These are phyloP conservation scores for Flaveria sonorensis DNA, from an alignment of 129 eudicot species.

Conservation along the genomic window DNA sequence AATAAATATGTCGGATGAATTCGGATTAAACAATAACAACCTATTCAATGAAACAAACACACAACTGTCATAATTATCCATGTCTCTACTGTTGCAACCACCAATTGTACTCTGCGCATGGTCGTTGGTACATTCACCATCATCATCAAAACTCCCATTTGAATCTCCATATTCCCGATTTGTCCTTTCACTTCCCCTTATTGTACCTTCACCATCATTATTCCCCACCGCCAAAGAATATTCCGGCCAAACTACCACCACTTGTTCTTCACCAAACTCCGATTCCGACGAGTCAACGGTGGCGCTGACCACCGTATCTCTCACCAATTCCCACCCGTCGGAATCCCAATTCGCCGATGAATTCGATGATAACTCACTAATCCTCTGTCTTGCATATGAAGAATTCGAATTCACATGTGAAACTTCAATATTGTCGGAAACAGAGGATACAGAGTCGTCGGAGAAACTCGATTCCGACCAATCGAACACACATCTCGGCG, in stretches of 20 bases:
- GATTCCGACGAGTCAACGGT: not conserved
- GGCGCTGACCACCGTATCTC: slow-evolving; percentile 4
- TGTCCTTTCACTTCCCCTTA: slow-evolving; percentile 20
- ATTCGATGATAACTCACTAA: slow-evolving; percentile 42
- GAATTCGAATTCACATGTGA: not conserved
- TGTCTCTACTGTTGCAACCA: slow-evolving; percentile 31
- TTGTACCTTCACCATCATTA: not conserved
- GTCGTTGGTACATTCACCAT: slow-evolving; percentile 20
- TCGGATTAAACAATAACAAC: slow-evolving; percentile 23
- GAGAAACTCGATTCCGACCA: slow-evolving; percentile 38
- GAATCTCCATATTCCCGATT: slow-evolving; percentile 34
- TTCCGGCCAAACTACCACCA: slow-evolving; percentile 21
- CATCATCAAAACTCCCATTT: slow-evolving; percentile 9
- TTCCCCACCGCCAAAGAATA: slow-evolving; percentile 8
- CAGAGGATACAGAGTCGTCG: slow-evolving; percentile 19
- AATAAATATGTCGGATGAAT: slow-evolving; percentile 41
- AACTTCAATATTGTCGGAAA: not conserved
- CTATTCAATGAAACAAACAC: slow-evolving; percentile 10
- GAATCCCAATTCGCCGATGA: slow-evolving; percentile 60
- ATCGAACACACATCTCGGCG: slow-evolving; percentile 69
- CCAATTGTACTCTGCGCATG: slow-evolving; percentile 31
- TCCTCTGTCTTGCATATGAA: slow-evolving; percentile 29
- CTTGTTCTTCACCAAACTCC: slow-evolving; percentile 14
- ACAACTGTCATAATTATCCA: slow-evolving; percentile 35
- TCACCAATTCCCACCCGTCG: slow-evolving; percentile 66